Evolutionary conservation across 2,329 filamentous ascomycete species (phyloP).

Genomic region (Cladosporium sp.): DNA sequence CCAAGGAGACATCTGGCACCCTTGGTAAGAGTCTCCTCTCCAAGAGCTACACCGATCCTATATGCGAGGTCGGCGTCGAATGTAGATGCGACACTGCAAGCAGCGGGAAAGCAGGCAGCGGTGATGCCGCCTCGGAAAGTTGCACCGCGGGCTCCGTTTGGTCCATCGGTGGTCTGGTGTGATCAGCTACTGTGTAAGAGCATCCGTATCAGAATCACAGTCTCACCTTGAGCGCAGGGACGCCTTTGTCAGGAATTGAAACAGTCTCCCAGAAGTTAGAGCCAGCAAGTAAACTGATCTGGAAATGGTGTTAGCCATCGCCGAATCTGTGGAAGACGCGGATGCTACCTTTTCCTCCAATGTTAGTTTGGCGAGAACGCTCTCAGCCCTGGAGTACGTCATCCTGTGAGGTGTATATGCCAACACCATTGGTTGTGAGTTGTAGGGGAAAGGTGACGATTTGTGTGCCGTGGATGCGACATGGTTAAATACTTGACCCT

Average conservation of each 20-base stretch:
- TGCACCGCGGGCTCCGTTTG: constrained; percentile 68
- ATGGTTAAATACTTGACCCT: background rate
- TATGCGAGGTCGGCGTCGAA: constrained; percentile 15
- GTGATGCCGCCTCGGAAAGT: constrained; percentile 65
- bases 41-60: constrained; percentile 10
- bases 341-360: background rate
- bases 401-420: background rate
- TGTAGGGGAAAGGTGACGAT: background rate
- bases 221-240: constrained; percentile 9
- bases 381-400: background rate
- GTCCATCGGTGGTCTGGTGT: constrained; percentile 67
- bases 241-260: background rate
- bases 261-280: constrained; percentile 15
- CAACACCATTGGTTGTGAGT: background rate
- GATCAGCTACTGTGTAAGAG: constrained; percentile 37
- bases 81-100: constrained; percentile 13
- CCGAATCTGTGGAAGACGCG: too few species aligned
- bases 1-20: constrained; percentile 13
- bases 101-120: constrained; percentile 69
- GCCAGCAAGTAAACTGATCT: constrained; percentile 14
- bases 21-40: constrained; percentile 15
- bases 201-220: background rate
- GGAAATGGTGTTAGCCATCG: background rate
- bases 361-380: constrained; percentile 5
- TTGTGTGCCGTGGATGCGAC: background rate